phyloP scores from a whole-genome alignment of 139 green algal genomes.

The Auxenochlorella pyrenoidosa region DNA sequence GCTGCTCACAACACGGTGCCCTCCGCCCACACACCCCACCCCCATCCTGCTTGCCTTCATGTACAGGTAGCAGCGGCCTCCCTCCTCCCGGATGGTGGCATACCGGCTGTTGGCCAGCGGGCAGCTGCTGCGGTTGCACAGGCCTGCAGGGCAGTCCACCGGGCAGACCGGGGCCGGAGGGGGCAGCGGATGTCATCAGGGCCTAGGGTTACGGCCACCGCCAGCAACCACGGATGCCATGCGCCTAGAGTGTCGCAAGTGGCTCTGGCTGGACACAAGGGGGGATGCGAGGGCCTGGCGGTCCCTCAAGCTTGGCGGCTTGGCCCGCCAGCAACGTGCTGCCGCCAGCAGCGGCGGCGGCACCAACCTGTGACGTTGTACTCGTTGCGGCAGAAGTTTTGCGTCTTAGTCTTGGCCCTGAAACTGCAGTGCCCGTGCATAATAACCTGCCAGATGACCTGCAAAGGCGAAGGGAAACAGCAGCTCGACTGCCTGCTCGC shows the following conservation, averaged over 20 bases:
- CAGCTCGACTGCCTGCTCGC: not conserved
- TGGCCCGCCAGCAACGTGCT: not conserved
- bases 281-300: too few relatives aligned
- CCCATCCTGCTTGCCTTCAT: slow-evolving; percentile 75
- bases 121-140: slow-evolving; percentile 94
- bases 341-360: not conserved
- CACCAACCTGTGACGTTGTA: slow-evolving; percentile 96
- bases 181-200: not conserved
- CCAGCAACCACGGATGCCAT: too few relatives aligned
- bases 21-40: not conserved
- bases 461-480: not conserved
- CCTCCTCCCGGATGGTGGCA: slow-evolving; percentile 88
- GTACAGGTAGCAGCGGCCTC: slow-evolving; percentile 91
- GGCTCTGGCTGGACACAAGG: too few relatives aligned
- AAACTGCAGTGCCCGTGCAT: slow-evolving; percentile 97
- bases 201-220: too few relatives aligned
- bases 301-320: too few relatives aligned
- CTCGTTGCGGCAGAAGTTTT: slow-evolving; percentile 98
- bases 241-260: too few relatives aligned
- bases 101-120: slow-evolving; percentile 97
- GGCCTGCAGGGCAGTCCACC: slow-evolving; percentile 55
- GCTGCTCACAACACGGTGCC: too few relatives aligned
- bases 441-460: slow-evolving; percentile 88
- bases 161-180: too few relatives aligned
- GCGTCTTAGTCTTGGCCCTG: slow-evolving; percentile 89